phyloP scores from a whole-genome alignment of 495 filamentous ascomycete genomes.

The Neurospora intermedia region DNA sequence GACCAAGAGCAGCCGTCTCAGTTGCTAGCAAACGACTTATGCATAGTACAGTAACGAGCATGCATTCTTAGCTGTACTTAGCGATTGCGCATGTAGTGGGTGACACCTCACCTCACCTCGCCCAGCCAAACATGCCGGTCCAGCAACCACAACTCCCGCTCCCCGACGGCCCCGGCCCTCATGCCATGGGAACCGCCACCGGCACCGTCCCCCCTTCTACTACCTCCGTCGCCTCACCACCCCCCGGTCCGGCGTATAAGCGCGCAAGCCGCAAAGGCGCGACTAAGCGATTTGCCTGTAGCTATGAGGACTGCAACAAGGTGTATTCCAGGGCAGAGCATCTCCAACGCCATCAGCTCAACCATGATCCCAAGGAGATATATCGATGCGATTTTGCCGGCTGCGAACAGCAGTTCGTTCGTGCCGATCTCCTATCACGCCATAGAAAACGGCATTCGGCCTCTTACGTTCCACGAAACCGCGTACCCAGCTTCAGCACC shows the following conservation, averaged over 20 bases:
- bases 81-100: not conserved
- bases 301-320: slow-evolving; percentile 79
- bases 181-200: not conserved
- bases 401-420: slow-evolving; percentile 82
- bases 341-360: slow-evolving; percentile 50
- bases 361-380: slow-evolving; percentile 84
- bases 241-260: slow-evolving; percentile 22
- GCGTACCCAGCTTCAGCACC: slow-evolving; percentile 63
- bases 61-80: not conserved
- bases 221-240: not conserved
- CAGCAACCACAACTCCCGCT: not conserved
- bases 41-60: not conserved
- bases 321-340: slow-evolving; percentile 93
- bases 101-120: not conserved
- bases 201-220: not conserved
- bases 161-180: not conserved
- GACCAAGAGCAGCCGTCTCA: not conserved
- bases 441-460: slow-evolving; percentile 90
- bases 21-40: not conserved
- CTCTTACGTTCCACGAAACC: slow-evolving; percentile 81
- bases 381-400: slow-evolving; percentile 85
- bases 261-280: slow-evolving; percentile 41
- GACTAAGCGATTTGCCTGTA: slow-evolving; percentile 59
- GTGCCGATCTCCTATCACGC: slow-evolving; percentile 81
- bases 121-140: not conserved